Conservation (phyloP, 306 rosid genomes). For the Castanopsis chinensis region DNA sequence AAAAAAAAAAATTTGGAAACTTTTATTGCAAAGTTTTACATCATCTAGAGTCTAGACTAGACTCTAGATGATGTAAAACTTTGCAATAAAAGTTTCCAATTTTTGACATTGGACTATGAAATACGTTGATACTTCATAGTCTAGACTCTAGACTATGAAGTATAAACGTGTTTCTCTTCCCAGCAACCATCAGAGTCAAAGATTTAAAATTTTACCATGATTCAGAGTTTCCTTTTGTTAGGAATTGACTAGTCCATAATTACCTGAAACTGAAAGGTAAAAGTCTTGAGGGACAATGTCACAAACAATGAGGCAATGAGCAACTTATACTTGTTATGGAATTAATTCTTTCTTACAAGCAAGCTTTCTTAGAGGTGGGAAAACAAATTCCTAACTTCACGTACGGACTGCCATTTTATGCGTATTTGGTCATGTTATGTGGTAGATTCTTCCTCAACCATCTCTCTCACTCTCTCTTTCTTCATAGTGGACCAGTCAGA, state of each 20-base stretch:
- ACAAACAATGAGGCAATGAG: too few relatives aligned
- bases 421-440: background rate
- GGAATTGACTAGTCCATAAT: background rate
- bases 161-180: background rate
- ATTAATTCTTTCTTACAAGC: too few relatives aligned
- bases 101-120: too few relatives aligned
- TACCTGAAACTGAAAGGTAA: background rate
- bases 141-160: background rate
- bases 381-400: too few relatives aligned
- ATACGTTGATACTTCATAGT: too few relatives aligned
- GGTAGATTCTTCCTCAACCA: background rate
- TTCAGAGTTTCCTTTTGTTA: background rate
- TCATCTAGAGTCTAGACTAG: background rate
- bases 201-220: background rate
- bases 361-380: too few relatives aligned
- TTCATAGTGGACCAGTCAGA: background rate
- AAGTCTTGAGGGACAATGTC: background rate
- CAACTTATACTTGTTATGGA: too few relatives aligned
- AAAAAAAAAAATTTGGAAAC: background rate
- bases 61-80: too few relatives aligned
- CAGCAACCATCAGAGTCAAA: background rate
- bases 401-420: background rate
- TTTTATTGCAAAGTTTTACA: background rate
- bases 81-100: too few relatives aligned
- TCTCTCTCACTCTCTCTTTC: background rate